Conservation (phyloP, 306 rosid genomes). For the Cicer cuneatum region DNA sequence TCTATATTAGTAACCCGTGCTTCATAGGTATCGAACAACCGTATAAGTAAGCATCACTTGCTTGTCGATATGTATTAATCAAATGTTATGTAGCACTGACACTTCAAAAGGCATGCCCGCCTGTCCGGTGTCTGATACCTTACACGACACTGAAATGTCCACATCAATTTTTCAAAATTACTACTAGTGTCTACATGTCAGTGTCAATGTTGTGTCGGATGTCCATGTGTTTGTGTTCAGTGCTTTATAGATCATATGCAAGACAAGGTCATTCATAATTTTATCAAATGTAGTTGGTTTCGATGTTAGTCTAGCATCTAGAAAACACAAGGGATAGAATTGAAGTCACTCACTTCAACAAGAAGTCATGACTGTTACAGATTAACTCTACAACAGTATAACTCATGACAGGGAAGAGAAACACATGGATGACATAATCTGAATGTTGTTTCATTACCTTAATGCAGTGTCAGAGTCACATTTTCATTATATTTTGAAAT, state of each 20-base stretch:
- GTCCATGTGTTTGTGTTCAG: neutral
- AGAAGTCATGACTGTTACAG: neutral
- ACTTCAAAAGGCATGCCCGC: no score
- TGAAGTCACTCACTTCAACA: neutral
- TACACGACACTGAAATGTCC: no score
- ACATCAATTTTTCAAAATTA: neutral
- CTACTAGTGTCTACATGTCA: neutral
- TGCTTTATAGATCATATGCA: neutral
- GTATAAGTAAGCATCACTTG: no score
- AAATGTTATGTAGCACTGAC: no score
- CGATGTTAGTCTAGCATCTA: neutral
- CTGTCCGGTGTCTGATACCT: no score
- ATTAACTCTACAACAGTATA: neutral
- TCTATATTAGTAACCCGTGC: no score
- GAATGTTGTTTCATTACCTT: conserved; percentile 22
- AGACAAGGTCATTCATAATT: neutral
- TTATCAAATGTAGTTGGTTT: neutral
- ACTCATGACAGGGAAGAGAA: conserved; percentile 1
- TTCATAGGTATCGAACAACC: no score
- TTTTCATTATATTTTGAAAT: conserved; percentile 18
- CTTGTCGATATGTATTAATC: no score
- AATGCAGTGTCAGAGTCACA: conserved; percentile 15
- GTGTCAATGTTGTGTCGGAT: neutral
- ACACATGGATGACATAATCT: conserved; percentile 1
- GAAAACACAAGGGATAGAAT: neutral